phyloP scores from a whole-genome alignment of 345 rosid genomes.

The Hirschfeldia incana region DNA sequence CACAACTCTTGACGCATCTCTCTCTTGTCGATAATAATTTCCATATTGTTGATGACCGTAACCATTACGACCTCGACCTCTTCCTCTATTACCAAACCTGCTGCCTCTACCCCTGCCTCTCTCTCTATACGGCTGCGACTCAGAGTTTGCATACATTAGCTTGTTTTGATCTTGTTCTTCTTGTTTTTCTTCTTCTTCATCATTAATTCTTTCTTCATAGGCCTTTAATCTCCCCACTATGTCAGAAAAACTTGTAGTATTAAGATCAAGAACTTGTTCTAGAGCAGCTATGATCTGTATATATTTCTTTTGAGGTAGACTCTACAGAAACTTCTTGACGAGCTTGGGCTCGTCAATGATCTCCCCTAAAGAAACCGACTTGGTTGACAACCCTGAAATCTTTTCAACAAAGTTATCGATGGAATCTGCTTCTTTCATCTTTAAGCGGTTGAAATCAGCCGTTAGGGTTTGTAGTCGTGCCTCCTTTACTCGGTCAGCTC shows the following conservation, averaged over 20 bases:
- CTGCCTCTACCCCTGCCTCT: not conserved
- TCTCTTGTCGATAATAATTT: no score
- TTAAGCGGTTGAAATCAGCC: no score
- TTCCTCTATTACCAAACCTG: not conserved
- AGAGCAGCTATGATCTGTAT: not conserved
- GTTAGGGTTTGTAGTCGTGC: no score
- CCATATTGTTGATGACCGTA: not conserved
- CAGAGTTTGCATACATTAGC: not conserved
- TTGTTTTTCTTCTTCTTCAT: not conserved
- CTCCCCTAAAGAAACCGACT: fast-evolving
- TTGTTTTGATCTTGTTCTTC: not conserved
- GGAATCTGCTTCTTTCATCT: no score
- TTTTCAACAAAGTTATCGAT: not conserved
- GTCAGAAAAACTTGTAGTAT: not conserved
- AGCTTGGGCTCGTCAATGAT: not conserved
- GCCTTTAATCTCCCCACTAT: not conserved
- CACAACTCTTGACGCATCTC: not conserved
- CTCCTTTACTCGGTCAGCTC: no score
- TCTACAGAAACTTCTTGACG: not conserved
- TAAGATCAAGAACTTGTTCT: not conserved
- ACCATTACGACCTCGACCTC: not conserved
- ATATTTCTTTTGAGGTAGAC: not conserved
- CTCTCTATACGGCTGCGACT: no score
- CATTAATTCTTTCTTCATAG: not conserved
- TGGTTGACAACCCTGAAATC: not conserved